A percentile compares a stretch with the other conserved stretches of the same genome.
Conservation (phyloP, 2,329 filamentous ascomycete genomes). For the Didymella pinodella region DNA sequence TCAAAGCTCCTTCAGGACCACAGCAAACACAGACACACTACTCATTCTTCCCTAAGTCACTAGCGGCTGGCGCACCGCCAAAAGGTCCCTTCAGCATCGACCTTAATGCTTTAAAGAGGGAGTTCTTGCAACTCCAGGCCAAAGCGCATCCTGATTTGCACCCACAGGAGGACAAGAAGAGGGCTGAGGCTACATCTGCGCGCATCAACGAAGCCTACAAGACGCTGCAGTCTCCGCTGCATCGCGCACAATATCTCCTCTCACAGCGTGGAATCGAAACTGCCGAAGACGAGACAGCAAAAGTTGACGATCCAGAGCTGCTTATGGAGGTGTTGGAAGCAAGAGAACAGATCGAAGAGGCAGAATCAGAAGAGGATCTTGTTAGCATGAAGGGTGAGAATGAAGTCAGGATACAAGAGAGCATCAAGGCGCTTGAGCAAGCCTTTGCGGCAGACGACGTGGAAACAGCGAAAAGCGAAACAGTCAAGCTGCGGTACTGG, state of each 20-base stretch:
- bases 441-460: constrained; percentile 74
- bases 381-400: constrained; percentile 69
- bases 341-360: constrained; percentile 66
- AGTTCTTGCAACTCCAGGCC: constrained; percentile 86
- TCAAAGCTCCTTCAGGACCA: constrained; percentile 21
- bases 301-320: constrained; percentile 73
- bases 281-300: constrained; percentile 77
- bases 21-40: constrained; percentile 69
- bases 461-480: constrained; percentile 72
- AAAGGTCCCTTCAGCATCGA: constrained; percentile 78
- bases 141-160: constrained; percentile 76
- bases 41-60: constrained; percentile 82
- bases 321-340: constrained; percentile 83
- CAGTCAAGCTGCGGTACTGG: constrained; percentile 86
- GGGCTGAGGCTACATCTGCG: constrained; percentile 79
- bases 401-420: constrained; percentile 68
- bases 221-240: constrained; percentile 79
- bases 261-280: constrained; percentile 76
- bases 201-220: constrained; percentile 92
- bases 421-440: constrained; percentile 68
- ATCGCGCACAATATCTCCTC: constrained; percentile 88
- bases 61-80: constrained; percentile 81
- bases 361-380: constrained; percentile 68
- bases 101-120: constrained; percentile 72
- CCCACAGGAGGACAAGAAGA: constrained; percentile 58